Conservation (phyloP, 495 filamentous ascomycete genomes). For the Aspergillus sclerotioniger region DNA sequence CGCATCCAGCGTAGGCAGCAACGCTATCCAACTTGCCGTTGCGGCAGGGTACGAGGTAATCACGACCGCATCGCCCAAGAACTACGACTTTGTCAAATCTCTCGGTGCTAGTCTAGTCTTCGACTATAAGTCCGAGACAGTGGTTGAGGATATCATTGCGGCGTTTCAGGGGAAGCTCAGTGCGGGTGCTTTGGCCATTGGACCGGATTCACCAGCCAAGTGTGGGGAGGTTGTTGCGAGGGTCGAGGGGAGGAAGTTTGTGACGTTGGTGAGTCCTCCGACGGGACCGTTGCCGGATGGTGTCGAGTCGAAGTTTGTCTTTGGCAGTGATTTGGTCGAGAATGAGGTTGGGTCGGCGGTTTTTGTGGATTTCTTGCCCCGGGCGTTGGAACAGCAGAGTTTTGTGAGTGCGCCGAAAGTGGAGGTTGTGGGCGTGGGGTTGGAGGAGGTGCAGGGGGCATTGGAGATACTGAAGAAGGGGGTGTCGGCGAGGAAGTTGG, state of each 20-base stretch:
- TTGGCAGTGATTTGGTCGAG: constrained; percentile 6
- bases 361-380: constrained; percentile 35
- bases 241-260: constrained; percentile 14
- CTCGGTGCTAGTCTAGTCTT: constrained; percentile 56
- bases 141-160: constrained; percentile 27
- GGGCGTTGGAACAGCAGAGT: constrained; percentile 25
- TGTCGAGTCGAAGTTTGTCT: constrained; percentile 15
- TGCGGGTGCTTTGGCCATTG: constrained; percentile 22
- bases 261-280: constrained; percentile 9
- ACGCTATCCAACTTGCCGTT: constrained; percentile 58
- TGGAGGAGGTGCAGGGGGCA: constrained; percentile 39
- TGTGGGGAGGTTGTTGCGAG: constrained; percentile 17
- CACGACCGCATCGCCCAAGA: constrained; percentile 50
- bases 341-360: constrained; percentile 34
- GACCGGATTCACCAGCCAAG: not conserved
- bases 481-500: constrained; percentile 39
- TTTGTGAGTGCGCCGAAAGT: constrained; percentile 27
- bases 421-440: constrained; percentile 33
- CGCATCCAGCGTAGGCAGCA: constrained; percentile 54
- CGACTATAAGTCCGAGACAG: constrained; percentile 50
- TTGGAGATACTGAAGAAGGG: constrained; percentile 34
- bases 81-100: constrained; percentile 49
- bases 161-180: constrained; percentile 19
- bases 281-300: constrained; percentile 3
- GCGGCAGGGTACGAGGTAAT: constrained; percentile 58